A percentile compares a stretch with the other conserved stretches of the same genome.
These are phyloP conservation scores for Xylaria castorea DNA, from an alignment of 495 filamentous ascomycete species.

Conservation along the genomic window DNA sequence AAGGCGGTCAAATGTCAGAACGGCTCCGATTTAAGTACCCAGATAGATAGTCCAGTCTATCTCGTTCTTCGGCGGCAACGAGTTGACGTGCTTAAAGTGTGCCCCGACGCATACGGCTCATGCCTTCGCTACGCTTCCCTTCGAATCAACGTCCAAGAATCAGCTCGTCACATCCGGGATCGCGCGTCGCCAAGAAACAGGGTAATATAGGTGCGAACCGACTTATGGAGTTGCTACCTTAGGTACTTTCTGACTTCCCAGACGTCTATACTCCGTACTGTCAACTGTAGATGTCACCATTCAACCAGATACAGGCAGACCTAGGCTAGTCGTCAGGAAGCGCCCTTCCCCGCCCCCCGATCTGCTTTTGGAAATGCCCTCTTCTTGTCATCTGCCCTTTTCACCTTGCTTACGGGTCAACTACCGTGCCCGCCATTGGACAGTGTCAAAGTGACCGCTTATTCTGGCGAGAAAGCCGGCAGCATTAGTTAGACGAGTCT, in stretches of 20 bases:
- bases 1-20: conserved; percentile 23
- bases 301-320: conserved; percentile 2
- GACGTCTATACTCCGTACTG: neutral
- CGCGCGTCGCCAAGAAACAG: conserved; percentile 44
- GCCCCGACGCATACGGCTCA: conserved; percentile 25
- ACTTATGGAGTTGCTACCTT: conserved; percentile 29
- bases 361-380: conserved; percentile 11
- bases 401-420: conserved; percentile 12
- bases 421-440: conserved; percentile 16
- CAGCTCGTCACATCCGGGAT: conserved; percentile 46
- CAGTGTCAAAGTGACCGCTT: conserved; percentile 18
- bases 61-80: conserved; percentile 24
- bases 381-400: conserved; percentile 22
- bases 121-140: conserved; percentile 29
- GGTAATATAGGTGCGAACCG: conserved; percentile 23
- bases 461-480: conserved; percentile 15
- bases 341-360: conserved; percentile 5
- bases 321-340: conserved; percentile 2
- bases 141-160: conserved; percentile 41
- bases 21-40: conserved; percentile 9
- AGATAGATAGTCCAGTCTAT: conserved; percentile 4
- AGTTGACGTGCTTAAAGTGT: conserved; percentile 27
- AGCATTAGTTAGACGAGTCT: conserved; percentile 9
- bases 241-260: conserved; percentile 1
- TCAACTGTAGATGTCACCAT: neutral